Conservation (phyloP, 148 eudicot genomes). For the Polygonum maritimum region DNA sequence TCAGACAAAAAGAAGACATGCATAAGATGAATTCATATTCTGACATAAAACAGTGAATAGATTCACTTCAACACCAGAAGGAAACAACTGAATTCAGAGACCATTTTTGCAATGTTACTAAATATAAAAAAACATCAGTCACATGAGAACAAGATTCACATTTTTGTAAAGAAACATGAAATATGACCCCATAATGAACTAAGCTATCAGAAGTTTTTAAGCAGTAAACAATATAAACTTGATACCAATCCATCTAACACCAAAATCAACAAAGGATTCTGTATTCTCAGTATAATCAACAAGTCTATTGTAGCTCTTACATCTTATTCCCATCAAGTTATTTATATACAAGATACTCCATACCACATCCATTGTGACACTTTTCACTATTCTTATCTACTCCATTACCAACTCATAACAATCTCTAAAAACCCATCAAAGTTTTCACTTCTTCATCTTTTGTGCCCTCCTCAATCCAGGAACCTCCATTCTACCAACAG, state of each 20-base stretch:
- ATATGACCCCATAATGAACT: neutral
- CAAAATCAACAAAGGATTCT: neutral
- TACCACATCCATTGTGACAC: neutral
- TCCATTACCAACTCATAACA: neutral
- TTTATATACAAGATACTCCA: neutral
- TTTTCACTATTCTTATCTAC: neutral
- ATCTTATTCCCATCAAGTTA: neutral
- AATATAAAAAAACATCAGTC: neutral
- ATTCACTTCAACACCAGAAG: no score
- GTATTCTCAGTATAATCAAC: neutral
- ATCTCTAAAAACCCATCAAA: neutral
- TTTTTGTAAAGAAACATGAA: no score
- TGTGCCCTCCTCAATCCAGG: slow-evolving; percentile 53
- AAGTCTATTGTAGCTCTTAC: neutral
- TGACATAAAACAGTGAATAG: no score
- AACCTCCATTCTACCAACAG: slow-evolving; percentile 83
- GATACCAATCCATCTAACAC: neutral
- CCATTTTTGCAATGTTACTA: no score
- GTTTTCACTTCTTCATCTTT: slow-evolving; percentile 55
- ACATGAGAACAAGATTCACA: neutral
- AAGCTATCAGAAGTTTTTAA: neutral
- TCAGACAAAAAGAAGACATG: no score
- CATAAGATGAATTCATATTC: no score
- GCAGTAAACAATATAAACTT: neutral
- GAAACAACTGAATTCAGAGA: no score